Conservation (phyloP, 2,329 filamentous ascomycete species). For the Coniochaeta hoffmannii region DNA sequence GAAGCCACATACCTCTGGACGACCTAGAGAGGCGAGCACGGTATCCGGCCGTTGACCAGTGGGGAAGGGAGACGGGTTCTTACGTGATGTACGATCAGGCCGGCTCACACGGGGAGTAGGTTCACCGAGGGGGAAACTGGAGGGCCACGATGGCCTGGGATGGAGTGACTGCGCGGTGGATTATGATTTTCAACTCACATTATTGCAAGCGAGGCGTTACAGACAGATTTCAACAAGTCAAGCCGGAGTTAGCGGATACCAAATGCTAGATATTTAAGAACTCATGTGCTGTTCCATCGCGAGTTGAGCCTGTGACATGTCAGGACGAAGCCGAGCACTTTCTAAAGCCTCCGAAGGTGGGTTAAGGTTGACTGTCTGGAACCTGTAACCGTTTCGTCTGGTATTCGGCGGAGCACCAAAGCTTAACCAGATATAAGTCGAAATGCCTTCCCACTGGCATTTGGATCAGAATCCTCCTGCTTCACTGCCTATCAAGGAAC, state of each 20-base stretch:
- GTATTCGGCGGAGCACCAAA: no score
- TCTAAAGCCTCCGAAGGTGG: no score
- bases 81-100: conserved; percentile 33
- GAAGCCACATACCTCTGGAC: conserved; percentile 73
- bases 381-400: no score
- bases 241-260: not conserved
- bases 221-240: not conserved
- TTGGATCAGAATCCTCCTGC: no score
- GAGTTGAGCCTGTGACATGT: not conserved
- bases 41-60: conserved; percentile 57
- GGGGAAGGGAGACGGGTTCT: conserved; percentile 39
- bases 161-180: not conserved
- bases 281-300: not conserved
- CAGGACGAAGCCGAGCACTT: no score
- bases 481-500: no score
- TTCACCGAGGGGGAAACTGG: not conserved
- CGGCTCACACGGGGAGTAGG: conserved; percentile 34
- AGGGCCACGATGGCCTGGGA: not conserved
- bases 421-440: no score
- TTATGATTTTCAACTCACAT: not conserved
- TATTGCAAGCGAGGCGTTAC: not conserved
- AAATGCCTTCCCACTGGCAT: no score
- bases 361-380: no score
- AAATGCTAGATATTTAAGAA: not conserved
- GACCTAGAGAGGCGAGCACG: conserved; percentile 71